Conservation (phyloP, 2,329 filamentous ascomycete genomes). For the Fusarium sambucinum region DNA sequence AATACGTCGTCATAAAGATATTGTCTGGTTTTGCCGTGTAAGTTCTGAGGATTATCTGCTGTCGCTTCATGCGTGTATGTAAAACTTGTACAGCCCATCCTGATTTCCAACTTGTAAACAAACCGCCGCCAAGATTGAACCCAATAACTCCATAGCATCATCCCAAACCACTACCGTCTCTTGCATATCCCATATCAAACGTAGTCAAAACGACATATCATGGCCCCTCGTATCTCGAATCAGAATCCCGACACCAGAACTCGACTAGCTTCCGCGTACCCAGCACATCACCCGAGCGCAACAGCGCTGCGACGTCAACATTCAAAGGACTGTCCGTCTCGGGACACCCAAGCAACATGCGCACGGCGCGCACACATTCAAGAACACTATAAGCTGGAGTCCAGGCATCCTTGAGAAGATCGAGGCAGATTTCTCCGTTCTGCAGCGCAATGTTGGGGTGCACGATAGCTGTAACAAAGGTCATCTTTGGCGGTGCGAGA, state of each 20-base stretch:
- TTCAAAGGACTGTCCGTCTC: slow-evolving; percentile 82
- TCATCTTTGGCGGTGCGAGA: slow-evolving; percentile 78
- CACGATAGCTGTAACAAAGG: slow-evolving; percentile 85
- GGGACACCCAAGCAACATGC: slow-evolving; percentile 73
- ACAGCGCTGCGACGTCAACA: slow-evolving; percentile 79
- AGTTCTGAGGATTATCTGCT: slow-evolving; percentile 13
- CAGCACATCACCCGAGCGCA: slow-evolving; percentile 75
- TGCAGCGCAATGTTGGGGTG: slow-evolving; percentile 80
- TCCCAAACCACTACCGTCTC: not conserved
- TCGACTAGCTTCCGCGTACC: slow-evolving; percentile 78
- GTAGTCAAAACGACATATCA: slow-evolving; percentile 27
- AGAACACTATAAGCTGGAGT: slow-evolving; percentile 86
- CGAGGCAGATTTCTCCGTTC: slow-evolving; percentile 93
- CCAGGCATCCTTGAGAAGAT: slow-evolving; percentile 84
- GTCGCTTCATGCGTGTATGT: slow-evolving; percentile 23
- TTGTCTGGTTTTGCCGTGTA: not conserved
- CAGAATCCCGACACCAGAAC: slow-evolving; percentile 69
- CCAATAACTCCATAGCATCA: slow-evolving; percentile 38
- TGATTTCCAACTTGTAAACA: slow-evolving; percentile 10
- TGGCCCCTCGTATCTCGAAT: slow-evolving; percentile 54
- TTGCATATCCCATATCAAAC: not conserved
- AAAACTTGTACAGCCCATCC: slow-evolving; percentile 18
- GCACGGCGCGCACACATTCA: slow-evolving; percentile 77
- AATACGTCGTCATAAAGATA: not conserved
- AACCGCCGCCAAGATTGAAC: not conserved